These are phyloP conservation scores for Coemansia sp. DNA, from an alignment of 192 early-diverging fungal genomes.

Conservation along the genomic window DNA sequence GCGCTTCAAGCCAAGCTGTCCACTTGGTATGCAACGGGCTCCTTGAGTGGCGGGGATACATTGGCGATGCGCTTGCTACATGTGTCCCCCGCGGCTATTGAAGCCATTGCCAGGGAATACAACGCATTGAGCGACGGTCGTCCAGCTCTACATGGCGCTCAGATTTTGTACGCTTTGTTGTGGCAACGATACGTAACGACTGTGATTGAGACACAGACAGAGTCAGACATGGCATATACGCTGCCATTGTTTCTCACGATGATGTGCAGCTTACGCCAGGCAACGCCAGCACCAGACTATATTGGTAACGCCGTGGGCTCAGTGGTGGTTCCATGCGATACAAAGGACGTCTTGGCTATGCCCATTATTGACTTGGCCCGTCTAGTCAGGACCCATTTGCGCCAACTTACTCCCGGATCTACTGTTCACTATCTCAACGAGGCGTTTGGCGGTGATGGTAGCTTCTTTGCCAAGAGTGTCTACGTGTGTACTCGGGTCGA, in stretches of 20 bases:
- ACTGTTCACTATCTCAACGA: conserved; percentile 1
- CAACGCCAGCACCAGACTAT: conserved; percentile 16
- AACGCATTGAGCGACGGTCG: not conserved
- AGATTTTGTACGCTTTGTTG: not conserved
- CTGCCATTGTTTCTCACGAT: conserved; percentile 19
- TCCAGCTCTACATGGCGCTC: not conserved
- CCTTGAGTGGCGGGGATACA: not conserved
- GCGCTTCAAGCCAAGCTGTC: not conserved
- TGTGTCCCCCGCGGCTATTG: not conserved
- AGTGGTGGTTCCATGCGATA: conserved; percentile 8
- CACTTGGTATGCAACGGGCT: not conserved
- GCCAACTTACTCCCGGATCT: not conserved
- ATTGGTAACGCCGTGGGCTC: conserved; percentile 31
- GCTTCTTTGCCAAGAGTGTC: conserved; percentile 9
- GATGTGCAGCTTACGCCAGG: conserved; percentile 17
- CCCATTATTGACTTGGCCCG: not conserved
- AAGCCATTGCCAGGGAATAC: not conserved
- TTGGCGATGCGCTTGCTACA: not conserved
- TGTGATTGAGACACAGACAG: not conserved
- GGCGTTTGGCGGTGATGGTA: conserved; percentile 2
- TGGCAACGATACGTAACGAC: not conserved
- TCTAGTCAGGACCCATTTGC: not conserved
- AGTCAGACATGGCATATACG: not conserved
- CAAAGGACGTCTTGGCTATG: conserved; percentile 7
- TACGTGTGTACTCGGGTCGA: conserved; percentile 6